Evolutionary conservation across 2,329 filamentous ascomycete genomes (phyloP), one percentile per base, ranked within the genome.

Genomic region (Ascochyta koolunga): DNA sequence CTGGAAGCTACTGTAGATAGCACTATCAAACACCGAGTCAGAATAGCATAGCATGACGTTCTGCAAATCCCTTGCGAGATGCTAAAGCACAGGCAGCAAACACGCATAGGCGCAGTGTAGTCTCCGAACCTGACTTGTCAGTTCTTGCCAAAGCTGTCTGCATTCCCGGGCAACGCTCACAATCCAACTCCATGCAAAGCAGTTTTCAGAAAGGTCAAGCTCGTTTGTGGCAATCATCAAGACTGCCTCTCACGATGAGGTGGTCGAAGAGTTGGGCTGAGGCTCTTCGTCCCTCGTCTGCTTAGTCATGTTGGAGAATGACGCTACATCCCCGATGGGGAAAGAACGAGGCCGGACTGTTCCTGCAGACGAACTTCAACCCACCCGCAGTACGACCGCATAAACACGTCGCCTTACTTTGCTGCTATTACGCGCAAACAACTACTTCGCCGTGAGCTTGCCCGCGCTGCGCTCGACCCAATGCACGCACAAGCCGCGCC

Each of bases 401-500:
- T 15, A 35, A 47, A 42, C 32, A 46, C 11, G 15, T 36, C 41
- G 21, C 52, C 41, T 42, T 47, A 32, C 47, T 29, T 55, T 56
- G 52, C 42, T 56, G 42, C 37, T 50, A 21, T 24, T 50, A 18
- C 27, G 44, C 52, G 53, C 62, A 61, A 61, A 59, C 48, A 48
- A 59, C 18, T 56, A 51, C 64, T 55, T 60, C 53, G n/a, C 42
- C 29, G 46, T 55, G 64, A 65, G 62, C 63, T 57, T 60, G 56
- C 46, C 50, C 44, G 42, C 56, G 43, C 60, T 61, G 61, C 62
- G 59, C 56, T 56, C 52, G 58, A 56, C 65, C 69, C 65, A 74
- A 75, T 75, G 72, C 65, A 65, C 58, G 59, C 67, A 60, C 50
- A 67, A 64, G 42, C 66, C 51, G 68, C 70, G 57, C 69, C 70